Conservation (phyloP, 2,329 filamentous ascomycete species). For the Claviceps pazoutovae region DNA sequence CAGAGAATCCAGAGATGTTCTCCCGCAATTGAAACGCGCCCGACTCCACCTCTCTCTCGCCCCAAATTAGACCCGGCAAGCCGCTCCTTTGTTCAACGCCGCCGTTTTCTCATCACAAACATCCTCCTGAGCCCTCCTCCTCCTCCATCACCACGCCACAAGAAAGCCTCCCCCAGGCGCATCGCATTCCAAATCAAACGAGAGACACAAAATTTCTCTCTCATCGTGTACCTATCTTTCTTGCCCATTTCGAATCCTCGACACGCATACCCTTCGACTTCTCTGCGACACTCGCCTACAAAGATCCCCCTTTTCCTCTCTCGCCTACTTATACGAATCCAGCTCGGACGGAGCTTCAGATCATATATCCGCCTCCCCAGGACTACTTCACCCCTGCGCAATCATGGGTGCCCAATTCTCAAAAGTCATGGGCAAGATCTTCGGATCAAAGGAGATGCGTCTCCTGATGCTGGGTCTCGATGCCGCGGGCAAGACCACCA, state of each 20-base stretch:
- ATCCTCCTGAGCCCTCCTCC: neutral
- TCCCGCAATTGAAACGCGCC: neutral
- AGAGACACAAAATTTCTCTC: too few species aligned
- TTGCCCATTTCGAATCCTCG: too few species aligned
- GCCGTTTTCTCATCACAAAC: neutral
- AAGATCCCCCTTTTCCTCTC: neutral
- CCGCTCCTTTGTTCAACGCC: neutral
- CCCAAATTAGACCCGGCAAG: neutral
- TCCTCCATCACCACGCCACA: too few species aligned
- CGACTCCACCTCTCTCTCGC: neutral
- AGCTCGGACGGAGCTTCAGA: too few species aligned
- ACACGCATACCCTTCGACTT: too few species aligned
- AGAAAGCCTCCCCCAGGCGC: too few species aligned
- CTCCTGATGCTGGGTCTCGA: slow-evolving; percentile 99
- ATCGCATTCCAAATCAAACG: too few species aligned
- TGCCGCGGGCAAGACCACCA: slow-evolving; percentile 98
- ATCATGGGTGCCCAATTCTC: slow-evolving; percentile 83
- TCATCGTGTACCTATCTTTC: too few species aligned
- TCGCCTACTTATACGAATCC: neutral
- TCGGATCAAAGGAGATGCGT: slow-evolving; percentile 99
- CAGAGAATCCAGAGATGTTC: neutral
- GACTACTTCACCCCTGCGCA: neutral
- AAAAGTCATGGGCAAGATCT: slow-evolving; percentile 97
- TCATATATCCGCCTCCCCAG: too few species aligned
- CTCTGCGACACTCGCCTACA: neutral